A percentile compares a stretch with the other conserved stretches of the same genome.
phyloP scores from a whole-genome alignment of 805 yeast genomes.

The Kodamaea jinghongensis region DNA sequence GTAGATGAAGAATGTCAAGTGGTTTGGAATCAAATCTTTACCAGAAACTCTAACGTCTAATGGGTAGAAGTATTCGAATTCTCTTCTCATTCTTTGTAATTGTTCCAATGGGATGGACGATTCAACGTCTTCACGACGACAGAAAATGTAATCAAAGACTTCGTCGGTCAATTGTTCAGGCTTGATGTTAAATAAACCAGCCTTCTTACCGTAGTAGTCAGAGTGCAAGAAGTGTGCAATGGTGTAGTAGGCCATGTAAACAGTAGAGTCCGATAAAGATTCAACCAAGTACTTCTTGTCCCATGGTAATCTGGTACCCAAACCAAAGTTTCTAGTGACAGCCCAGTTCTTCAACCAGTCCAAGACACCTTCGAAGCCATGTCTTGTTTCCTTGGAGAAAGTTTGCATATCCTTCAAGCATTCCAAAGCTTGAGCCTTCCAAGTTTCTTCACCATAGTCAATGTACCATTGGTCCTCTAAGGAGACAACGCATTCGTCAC shows the following conservation, averaged over 20 bases:
- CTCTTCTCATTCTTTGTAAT: conserved; percentile 77
- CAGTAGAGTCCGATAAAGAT: conserved; percentile 92
- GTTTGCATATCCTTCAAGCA: conserved; percentile 75
- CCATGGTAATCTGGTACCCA: conserved; percentile 96
- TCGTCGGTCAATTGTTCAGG: conserved; percentile 89
- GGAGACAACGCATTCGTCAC: conserved; percentile 94
- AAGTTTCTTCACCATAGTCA: conserved; percentile 91
- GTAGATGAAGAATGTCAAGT: conserved; percentile 92
- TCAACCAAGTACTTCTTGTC: conserved; percentile 91
- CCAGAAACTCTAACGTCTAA: conserved; percentile 90
- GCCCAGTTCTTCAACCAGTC: conserved; percentile 99
- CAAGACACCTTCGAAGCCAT: conserved; percentile 90
- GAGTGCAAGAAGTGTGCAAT: conserved; percentile 80
- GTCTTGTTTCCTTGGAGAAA: conserved; percentile 76
- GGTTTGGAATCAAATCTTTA: conserved; percentile 96
- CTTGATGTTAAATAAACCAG: conserved; percentile 70
- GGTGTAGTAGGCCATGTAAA: conserved; percentile 94
- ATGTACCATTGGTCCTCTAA: conserved; percentile 98
- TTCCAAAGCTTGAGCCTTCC: conserved; percentile 81
- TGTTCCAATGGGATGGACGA: conserved; percentile 63
- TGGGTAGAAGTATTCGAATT: conserved; percentile 96
- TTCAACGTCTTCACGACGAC: conserved; percentile 58
- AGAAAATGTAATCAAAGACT: conserved; percentile 88
- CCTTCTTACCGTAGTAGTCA: conserved; percentile 76
- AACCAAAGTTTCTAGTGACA: conserved; percentile 91